phyloP scores from a whole-genome alignment of 768 basidiomycete species.

The Aureoboletus auriporus region DNA sequence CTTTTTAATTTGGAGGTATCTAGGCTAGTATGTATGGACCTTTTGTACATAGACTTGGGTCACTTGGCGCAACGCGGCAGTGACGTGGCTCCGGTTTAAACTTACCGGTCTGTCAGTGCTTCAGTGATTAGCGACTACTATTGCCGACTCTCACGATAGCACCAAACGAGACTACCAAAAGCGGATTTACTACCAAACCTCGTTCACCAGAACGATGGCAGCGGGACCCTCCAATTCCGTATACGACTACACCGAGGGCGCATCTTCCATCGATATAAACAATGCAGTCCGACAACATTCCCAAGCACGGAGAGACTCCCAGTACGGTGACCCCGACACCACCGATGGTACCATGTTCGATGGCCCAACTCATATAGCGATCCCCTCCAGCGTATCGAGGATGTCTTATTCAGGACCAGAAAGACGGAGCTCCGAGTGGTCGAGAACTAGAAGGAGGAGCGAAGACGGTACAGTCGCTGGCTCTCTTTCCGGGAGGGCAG shows the following conservation, averaged over 20 bases:
- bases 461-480: constrained; percentile 31
- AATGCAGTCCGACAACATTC: constrained; percentile 50
- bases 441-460: constrained; percentile 48
- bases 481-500: constrained; percentile 28
- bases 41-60: background rate
- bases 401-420: constrained; percentile 63
- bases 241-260: constrained; percentile 84
- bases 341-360: constrained; percentile 71
- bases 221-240: constrained; percentile 10
- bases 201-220: constrained; percentile 12
- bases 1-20: constrained; percentile 87
- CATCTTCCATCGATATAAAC: constrained; percentile 70
- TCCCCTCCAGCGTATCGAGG: constrained; percentile 76
- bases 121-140: too few species aligned
- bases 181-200: background rate
- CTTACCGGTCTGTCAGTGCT: background rate
- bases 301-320: constrained; percentile 63
- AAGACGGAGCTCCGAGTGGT: constrained; percentile 54
- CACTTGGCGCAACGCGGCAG: background rate
- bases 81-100: background rate
- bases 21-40: constrained; percentile 46
- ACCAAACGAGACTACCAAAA: constrained; percentile 13
- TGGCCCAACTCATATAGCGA: constrained; percentile 58
- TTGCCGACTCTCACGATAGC: too few species aligned
- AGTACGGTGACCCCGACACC: constrained; percentile 47